Conservation (phyloP, 148 eudicot species). For the Vaccinium corymbosum region DNA sequence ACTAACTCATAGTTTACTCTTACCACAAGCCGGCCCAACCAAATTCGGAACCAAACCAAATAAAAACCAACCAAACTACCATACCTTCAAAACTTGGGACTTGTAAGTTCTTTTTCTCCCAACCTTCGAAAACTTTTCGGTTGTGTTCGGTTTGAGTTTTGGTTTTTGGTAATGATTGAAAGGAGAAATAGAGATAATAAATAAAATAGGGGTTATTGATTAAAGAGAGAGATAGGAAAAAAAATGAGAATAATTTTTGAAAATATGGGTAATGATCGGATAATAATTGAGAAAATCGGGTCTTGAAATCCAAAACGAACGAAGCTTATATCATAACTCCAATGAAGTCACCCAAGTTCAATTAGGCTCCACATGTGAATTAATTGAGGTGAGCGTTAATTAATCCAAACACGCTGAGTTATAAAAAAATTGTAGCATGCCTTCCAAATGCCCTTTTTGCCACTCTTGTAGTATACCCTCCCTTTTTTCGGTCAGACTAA, state of each 20-base stretch:
- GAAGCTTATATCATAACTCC: not conserved
- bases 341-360: not conserved
- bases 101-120: too few species aligned
- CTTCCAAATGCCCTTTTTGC: not conserved
- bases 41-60: not conserved
- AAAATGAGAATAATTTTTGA: too few species aligned
- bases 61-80: not conserved
- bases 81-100: not conserved
- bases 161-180: too few species aligned
- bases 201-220: too few species aligned
- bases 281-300: too few species aligned
- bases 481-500: not conserved
- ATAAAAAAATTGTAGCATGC: not conserved
- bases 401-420: not conserved
- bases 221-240: too few species aligned
- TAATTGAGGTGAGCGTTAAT: not conserved
- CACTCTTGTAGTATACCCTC: not conserved
- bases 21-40: not conserved
- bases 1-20: not conserved
- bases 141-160: too few species aligned
- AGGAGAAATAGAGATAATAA: too few species aligned
- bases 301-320: too few species aligned
- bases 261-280: too few species aligned
- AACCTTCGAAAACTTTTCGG: not conserved
- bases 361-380: not conserved